Percentiles rank a stretch among this genome's conserved stretches.
These are phyloP conservation scores for Mycena polygramma DNA, from an alignment of 768 basidiomycete genomes.

Conservation along the genomic window DNA sequence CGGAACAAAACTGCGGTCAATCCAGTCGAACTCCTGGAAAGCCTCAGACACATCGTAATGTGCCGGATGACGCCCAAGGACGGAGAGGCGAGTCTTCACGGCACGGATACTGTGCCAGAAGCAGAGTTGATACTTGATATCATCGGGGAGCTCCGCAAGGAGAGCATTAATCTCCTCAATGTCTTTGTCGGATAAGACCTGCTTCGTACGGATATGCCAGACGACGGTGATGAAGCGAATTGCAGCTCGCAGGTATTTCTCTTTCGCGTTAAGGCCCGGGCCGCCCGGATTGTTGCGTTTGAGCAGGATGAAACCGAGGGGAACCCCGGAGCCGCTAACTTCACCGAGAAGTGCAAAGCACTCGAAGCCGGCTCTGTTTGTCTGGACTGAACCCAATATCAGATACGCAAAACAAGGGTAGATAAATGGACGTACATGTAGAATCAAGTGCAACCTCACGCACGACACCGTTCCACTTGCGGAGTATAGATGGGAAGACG, in stretches of 20 bases:
- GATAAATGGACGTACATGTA: slow-evolving; percentile 32
- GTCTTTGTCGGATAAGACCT: background rate
- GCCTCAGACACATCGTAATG: background rate
- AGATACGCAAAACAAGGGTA: background rate
- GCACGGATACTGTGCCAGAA: slow-evolving; percentile 7
- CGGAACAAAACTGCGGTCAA: slow-evolving; percentile 10
- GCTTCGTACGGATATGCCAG: background rate
- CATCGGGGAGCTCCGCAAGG: background rate
- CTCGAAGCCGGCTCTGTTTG: slow-evolving; percentile 4
- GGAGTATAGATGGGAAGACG: slow-evolving; percentile 30
- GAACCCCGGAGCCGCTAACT: slow-evolving; percentile 2
- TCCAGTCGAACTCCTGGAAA: slow-evolving; percentile 10
- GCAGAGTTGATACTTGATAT: background rate
- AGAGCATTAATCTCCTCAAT: background rate
- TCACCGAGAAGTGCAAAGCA: slow-evolving; percentile 10
- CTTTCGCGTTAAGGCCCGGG: background rate
- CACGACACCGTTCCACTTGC: slow-evolving; percentile 33
- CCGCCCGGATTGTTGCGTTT: background rate
- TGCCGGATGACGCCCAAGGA: slow-evolving; percentile 1
- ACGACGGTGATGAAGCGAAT: background rate
- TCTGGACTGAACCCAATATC: background rate
- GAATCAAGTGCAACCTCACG: slow-evolving; percentile 42
- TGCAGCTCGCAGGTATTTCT: background rate
- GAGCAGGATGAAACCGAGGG: slow-evolving; percentile 1
- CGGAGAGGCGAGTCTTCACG: slow-evolving; percentile 2